Conservation (phyloP, 441 rosid genomes). For the Euphorbia schlechtendalii region DNA sequence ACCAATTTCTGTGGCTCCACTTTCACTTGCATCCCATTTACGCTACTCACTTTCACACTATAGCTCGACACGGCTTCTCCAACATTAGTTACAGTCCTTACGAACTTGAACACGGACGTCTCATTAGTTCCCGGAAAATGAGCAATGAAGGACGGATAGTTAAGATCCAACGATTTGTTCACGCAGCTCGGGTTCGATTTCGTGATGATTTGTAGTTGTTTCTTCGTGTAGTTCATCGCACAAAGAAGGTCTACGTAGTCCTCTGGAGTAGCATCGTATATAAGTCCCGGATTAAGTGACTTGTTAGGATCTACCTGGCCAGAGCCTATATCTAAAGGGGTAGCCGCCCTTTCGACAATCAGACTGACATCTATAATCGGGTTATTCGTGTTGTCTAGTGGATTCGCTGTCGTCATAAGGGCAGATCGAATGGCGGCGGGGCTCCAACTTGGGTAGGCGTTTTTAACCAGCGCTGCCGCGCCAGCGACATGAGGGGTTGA, state of each 20-base stretch:
- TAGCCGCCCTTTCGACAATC: slow-evolving; percentile 33
- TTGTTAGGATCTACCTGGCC: slow-evolving; percentile 54
- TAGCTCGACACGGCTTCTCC: slow-evolving; percentile 41
- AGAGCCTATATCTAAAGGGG: slow-evolving; percentile 53
- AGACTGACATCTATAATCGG: slow-evolving; percentile 42
- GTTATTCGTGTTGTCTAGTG: slow-evolving; percentile 37
- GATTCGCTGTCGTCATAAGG: slow-evolving; percentile 57
- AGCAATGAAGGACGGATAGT: slow-evolving; percentile 67
- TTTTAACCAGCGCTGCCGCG: slow-evolving; percentile 59
- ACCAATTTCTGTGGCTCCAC: slow-evolving; percentile 53
- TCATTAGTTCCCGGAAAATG: slow-evolving; percentile 27
- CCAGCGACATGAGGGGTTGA: slow-evolving; percentile 73
- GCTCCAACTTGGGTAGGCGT: slow-evolving; percentile 62
- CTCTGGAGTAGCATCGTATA: slow-evolving; percentile 47
- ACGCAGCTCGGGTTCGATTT: slow-evolving; percentile 36
- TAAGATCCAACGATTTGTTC: slow-evolving; percentile 50
- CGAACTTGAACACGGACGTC: slow-evolving; percentile 27
- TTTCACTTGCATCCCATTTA: slow-evolving; percentile 43
- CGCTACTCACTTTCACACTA: slow-evolving; percentile 32
- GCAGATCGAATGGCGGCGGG: slow-evolving; percentile 72
- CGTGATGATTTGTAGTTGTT: slow-evolving; percentile 55
- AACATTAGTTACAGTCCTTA: slow-evolving; percentile 57
- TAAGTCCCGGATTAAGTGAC: slow-evolving; percentile 61
- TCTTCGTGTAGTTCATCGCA: slow-evolving; percentile 45
- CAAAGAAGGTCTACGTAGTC: slow-evolving; percentile 60